A percentile compares a stretch with the other conserved stretches of the same genome.
phyloP scores from a whole-genome alignment of 1,284 basidiomycete genomes.

The Boletellus deceptivus region DNA sequence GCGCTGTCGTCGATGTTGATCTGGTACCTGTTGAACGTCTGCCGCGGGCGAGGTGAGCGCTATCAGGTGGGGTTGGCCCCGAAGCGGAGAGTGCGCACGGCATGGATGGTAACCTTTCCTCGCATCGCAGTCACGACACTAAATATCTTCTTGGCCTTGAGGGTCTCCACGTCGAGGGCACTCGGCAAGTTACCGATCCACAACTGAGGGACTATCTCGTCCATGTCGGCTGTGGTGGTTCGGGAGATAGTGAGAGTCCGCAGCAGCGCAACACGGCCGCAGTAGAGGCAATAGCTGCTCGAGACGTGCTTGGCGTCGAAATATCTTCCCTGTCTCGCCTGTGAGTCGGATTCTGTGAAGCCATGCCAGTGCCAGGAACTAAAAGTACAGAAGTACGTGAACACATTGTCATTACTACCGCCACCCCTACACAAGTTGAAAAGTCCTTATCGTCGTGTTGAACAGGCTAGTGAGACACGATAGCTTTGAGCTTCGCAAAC shows the following conservation, averaged over 20 bases:
- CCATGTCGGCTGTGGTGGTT: constrained; percentile 23
- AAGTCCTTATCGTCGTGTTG: too few species aligned
- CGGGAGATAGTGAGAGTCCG: background rate
- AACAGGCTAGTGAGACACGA: constrained; percentile 2
- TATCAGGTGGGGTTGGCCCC: too few species aligned
- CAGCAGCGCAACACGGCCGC: constrained; percentile 1
- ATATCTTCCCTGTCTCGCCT: background rate
- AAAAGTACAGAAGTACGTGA: background rate
- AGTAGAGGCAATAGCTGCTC: constrained; percentile 7
- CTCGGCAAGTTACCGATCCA: constrained; percentile 66
- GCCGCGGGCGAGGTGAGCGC: background rate
- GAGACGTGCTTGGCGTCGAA: background rate
- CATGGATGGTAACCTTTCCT: constrained; percentile 60
- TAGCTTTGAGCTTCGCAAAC: constrained; percentile 15
- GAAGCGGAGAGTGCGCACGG: constrained; percentile 42
- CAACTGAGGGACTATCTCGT: constrained; percentile 60
- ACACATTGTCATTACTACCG: background rate
- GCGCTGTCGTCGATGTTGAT: constrained; percentile 70
- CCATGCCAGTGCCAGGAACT: background rate
- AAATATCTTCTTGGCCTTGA: constrained; percentile 62
- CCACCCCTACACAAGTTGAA: background rate
- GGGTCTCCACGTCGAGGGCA: constrained; percentile 49
- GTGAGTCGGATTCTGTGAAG: background rate
- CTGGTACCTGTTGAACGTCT: constrained; percentile 73
- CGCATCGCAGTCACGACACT: constrained; percentile 73